phyloP scores from a whole-genome alignment of 345 rosid species.

The Aegle marmelos region DNA sequence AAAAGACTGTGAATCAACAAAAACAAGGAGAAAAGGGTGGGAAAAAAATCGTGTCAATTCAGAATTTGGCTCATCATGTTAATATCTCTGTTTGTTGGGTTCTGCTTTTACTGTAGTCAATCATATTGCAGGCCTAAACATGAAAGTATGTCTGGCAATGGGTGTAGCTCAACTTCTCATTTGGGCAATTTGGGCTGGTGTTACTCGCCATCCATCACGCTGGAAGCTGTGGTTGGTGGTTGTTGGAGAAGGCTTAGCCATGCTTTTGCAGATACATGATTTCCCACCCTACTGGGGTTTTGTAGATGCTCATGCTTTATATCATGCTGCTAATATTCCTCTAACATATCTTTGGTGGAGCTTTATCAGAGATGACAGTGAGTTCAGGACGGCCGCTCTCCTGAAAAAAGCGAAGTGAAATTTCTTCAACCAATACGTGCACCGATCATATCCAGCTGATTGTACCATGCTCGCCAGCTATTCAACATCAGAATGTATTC shows the following conservation, averaged over 20 bases:
- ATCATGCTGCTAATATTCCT: slow-evolving; percentile 70
- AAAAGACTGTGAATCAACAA: not conserved
- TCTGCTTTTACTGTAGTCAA: not conserved
- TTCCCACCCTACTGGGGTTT: slow-evolving; percentile 75
- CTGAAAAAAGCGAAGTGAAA: slow-evolving; percentile 59
- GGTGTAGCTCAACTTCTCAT: slow-evolving; percentile 60
- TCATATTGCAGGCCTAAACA: slow-evolving; percentile 60
- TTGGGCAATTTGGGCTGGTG: slow-evolving; percentile 84
- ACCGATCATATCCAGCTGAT: not conserved
- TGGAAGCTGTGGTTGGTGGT: slow-evolving; percentile 78
- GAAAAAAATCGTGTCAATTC: not conserved
- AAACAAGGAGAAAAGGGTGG: not conserved
- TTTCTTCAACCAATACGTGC: slow-evolving; percentile 19
- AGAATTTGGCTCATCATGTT: not conserved
- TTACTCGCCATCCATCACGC: slow-evolving; percentile 63
- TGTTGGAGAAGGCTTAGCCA: slow-evolving; percentile 40
- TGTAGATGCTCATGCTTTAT: slow-evolving; percentile 73
- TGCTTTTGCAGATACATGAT: slow-evolving; percentile 59
- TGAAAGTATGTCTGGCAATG: slow-evolving; percentile 66
- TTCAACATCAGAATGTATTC: not conserved
- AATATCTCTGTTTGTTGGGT: not conserved
- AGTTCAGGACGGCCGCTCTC: slow-evolving; percentile 54
- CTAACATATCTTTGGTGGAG: slow-evolving; percentile 88
- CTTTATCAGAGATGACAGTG: slow-evolving; percentile 78
- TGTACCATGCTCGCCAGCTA: not conserved